These are phyloP conservation scores for Galium porrigens DNA, from an alignment of 305 asterid species.

Conservation along the genomic window DNA sequence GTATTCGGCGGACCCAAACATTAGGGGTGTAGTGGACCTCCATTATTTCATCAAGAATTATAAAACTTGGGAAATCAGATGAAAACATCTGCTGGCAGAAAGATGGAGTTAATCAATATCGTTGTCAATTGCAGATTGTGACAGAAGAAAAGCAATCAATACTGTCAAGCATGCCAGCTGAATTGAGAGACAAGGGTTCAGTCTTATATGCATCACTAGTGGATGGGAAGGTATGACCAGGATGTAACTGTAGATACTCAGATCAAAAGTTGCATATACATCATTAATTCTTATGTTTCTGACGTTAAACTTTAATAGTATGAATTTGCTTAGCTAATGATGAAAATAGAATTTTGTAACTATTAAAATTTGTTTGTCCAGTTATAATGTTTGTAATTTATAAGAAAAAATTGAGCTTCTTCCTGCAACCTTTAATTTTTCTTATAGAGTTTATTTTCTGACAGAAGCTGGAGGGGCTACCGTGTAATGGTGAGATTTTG, in stretches of 20 bases:
- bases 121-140: conserved; percentile 41
- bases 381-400: background rate
- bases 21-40: background rate
- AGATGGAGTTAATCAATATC: background rate
- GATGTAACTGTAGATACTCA: conserved; percentile 11
- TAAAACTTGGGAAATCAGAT: conserved; percentile 4
- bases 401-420: background rate
- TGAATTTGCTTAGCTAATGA: background rate
- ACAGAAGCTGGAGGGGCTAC: conserved; percentile 1
- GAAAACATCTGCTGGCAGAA: background rate
- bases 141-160: conserved; percentile 63
- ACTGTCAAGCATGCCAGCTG: conserved; percentile 62
- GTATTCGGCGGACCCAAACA: background rate
- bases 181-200: conserved; percentile 56
- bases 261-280: conserved; percentile 2
- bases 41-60: background rate
- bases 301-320: background rate
- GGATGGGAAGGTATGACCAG: conserved; percentile 60
- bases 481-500: conserved; percentile 3
- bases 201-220: conserved; percentile 55
- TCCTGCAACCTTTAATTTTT: conserved; percentile 7
- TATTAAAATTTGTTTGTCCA: background rate
- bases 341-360: background rate
- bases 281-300: background rate
- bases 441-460: conserved; percentile 8